Percentiles rank a stretch among this genome's conserved stretches.
These are phyloP conservation scores for Glycine latifolia DNA, from an alignment of 306 rosid genomes.

Conservation along the genomic window DNA sequence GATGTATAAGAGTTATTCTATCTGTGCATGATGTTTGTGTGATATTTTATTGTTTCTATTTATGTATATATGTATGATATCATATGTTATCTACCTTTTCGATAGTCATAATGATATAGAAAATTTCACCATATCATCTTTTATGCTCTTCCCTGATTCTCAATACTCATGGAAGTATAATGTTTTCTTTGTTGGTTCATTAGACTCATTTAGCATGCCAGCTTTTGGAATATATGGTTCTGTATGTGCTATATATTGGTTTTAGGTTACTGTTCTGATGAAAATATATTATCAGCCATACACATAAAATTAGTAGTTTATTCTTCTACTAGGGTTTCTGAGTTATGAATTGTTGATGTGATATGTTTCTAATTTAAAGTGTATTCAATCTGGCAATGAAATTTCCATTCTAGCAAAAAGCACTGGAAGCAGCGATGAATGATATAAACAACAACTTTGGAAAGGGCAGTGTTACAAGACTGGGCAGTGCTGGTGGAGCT, in stretches of 20 bases:
- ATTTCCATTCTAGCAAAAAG: slow-evolving; percentile 81
- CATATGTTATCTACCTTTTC: slow-evolving; percentile 8
- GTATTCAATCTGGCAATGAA: slow-evolving; percentile 43
- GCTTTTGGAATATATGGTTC: slow-evolving; percentile 14
- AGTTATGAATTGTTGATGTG: not conserved
- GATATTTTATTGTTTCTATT: not conserved
- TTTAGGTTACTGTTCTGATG: slow-evolving; percentile 26
- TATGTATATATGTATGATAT: not conserved
- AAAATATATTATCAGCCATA: not conserved
- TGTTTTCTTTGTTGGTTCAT: not conserved
- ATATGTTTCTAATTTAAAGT: slow-evolving; percentile 8
- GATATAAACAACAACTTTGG: slow-evolving; percentile 94
- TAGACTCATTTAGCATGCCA: slow-evolving; percentile 28
- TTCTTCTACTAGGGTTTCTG: slow-evolving; percentile 31
- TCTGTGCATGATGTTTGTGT: not conserved
- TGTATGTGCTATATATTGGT: slow-evolving; percentile 6
- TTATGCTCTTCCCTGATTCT: not conserved
- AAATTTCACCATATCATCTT: slow-evolving; percentile 20
- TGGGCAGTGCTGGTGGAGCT: slow-evolving; percentile 99
- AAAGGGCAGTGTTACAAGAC: slow-evolving; percentile 95
- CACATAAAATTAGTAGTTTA: slow-evolving; percentile 4
- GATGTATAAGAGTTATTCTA: not conserved
- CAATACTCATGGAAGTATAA: slow-evolving; percentile 1
- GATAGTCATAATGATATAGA: slow-evolving; percentile 6
- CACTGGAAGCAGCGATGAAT: slow-evolving; percentile 95